Evolutionary conservation across 148 eudicot species (phyloP), one percentile per base, ranked within the genome.

Genomic region (Simmondsia chinensis): DNA sequence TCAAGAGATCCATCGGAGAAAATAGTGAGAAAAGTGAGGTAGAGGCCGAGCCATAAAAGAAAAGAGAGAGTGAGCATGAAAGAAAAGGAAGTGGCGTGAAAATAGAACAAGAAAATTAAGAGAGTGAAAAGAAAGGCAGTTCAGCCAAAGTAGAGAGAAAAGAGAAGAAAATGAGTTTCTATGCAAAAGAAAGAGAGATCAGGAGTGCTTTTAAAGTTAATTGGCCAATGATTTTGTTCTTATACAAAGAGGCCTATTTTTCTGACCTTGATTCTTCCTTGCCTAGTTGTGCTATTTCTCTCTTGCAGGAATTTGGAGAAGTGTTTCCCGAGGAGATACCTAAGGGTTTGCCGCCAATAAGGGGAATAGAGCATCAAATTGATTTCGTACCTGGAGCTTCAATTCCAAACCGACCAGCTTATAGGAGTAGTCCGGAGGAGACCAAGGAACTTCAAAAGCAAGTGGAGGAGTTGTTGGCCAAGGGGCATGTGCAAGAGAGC

Each of bases 351-450:
- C 42, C 42, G 3, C 20, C 18, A 38, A 14, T 38, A 5, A 7
- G 18, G 5, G 42, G 18, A 17, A 38, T 38, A 13, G 42, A 38
- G 11, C 37, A 33, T 38, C 42, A 38, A 3, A 38, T 38, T 13
- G 42, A 38, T 38, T 38, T 38, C 20, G 17, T 38, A 14, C 42
- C 6, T n/a, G n/a, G n/a, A n/a, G n/a, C n/a, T n/a, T n/a, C n/a
- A n/a, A n/a, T n/a, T n/a, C n/a, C n/a, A n/a, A n/a, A n/a, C n/a
- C n/a, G n/a, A n/a, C n/a, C n/a, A n/a, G n/a, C n/a, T n/a, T n/a
- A n/a, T n/a, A n/a, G n/a, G n/a, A n/a, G n/a, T n/a, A n/a, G n/a
- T n/a, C n/a, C n/a, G n/a, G n/a, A n/a, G n/a, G n/a, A n/a, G n/a
- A n/a, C n/a, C n/a, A n/a, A n/a, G n/a, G n/a, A n/a, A n/a, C n/a